Evolutionary conservation across 2,329 filamentous ascomycete species (phyloP).

Genomic region (Metarhizium sp.): DNA sequence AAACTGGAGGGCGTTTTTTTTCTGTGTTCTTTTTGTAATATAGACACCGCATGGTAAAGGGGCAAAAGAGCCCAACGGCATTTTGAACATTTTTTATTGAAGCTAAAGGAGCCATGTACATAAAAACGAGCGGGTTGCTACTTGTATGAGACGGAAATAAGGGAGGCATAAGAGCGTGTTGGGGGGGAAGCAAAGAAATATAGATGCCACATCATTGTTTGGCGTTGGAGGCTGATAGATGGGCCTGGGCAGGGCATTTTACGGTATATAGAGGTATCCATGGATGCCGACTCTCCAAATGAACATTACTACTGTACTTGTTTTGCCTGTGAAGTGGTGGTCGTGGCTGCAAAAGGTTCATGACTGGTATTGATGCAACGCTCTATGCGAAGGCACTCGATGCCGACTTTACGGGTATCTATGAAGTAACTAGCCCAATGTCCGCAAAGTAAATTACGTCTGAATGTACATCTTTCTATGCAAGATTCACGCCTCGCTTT

Average conservation of each 20-base stretch:
- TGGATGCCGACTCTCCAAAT: not conserved
- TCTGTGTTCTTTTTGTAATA: not conserved
- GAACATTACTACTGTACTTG: not conserved
- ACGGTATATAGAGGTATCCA: not conserved
- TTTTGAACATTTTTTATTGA: not conserved
- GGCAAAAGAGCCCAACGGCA: not conserved
- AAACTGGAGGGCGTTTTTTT: slow-evolving; percentile 1
- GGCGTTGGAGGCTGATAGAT: not conserved
- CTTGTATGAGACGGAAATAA: not conserved
- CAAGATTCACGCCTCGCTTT: slow-evolving; percentile 24
- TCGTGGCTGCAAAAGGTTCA: not conserved
- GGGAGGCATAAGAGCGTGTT: not conserved
- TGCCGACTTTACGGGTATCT: not conserved
- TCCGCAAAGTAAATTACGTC: not conserved
- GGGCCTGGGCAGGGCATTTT: not conserved
- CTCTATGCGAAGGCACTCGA: not conserved
- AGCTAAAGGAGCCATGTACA: not conserved
- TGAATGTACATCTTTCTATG: not conserved
- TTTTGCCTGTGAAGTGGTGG: not conserved
- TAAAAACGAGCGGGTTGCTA: not conserved
- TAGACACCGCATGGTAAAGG: not conserved
- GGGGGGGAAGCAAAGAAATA: not conserved
- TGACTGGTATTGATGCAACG: not conserved
- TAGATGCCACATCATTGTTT: not conserved
- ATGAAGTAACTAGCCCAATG: not conserved